Evolutionary conservation across 139 green algal species (phyloP).

Genomic region (Micractinium sp.): DNA sequence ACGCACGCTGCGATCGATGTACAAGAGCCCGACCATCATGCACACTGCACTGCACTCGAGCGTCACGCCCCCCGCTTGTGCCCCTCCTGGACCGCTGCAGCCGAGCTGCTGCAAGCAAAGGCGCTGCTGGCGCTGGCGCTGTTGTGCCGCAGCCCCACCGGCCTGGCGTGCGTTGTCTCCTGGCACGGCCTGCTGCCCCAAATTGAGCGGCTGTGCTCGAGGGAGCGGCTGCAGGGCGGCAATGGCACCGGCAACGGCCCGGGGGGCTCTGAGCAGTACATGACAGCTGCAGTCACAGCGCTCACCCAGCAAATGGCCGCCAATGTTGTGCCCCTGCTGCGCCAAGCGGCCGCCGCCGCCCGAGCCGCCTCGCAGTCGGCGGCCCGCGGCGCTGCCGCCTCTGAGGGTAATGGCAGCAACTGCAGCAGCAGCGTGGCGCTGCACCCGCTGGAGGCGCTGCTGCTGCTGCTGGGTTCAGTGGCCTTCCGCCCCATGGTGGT

Average conservation of each 20-base stretch:
- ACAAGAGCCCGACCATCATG: not conserved
- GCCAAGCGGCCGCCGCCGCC: not conserved
- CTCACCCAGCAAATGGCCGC: constrained; percentile 8
- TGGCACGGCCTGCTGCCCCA: constrained; percentile 19
- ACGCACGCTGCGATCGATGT: too few species aligned
- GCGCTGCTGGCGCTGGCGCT: constrained; percentile 64
- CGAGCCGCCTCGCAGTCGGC: not conserved
- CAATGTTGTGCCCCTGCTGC: constrained; percentile 23
- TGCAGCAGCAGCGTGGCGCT: constrained; percentile 32
- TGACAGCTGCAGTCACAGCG: not conserved
- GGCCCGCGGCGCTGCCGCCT: too few species aligned
- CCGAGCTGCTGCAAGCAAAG: constrained; percentile 73
- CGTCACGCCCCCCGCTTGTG: not conserved
- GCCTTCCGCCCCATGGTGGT: constrained; percentile 61
- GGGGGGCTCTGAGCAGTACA: not conserved
- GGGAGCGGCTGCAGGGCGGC: constrained; percentile 12
- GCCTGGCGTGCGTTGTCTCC: not conserved
- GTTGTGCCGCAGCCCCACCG: constrained; percentile 37
- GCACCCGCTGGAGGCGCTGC: constrained; percentile 60
- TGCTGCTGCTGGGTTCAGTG: constrained; percentile 69
- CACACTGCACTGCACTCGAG: too few species aligned
- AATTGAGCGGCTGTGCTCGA: not conserved
- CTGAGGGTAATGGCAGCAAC: not conserved
- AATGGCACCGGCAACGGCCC: not conserved
- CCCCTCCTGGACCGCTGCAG: not conserved